Conservation (phyloP, 768 basidiomycete species). For the Macrolepiota dolichaula region DNA sequence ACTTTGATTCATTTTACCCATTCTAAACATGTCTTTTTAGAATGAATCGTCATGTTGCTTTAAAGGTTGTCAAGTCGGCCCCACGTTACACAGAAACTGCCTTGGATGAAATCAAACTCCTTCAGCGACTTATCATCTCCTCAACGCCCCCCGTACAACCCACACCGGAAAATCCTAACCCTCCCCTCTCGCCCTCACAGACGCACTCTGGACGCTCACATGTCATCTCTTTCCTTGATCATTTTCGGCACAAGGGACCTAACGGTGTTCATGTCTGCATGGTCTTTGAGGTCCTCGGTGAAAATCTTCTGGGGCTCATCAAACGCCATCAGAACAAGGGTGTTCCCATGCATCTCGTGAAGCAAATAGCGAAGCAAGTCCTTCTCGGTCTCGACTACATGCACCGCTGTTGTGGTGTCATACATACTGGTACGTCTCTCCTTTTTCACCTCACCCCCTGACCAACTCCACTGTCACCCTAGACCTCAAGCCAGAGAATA, state of each 20-base stretch:
- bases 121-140: slow-evolving; percentile 91
- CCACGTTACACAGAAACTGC: slow-evolving; percentile 97
- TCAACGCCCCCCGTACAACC: slow-evolving; percentile 52
- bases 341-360: slow-evolving; percentile 88
- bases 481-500: slow-evolving; percentile 98
- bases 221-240: slow-evolving; percentile 96
- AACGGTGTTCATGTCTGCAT: slow-evolving; percentile 99
- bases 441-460: not conserved
- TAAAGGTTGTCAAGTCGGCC: slow-evolving; percentile 99
- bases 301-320: slow-evolving; percentile 94
- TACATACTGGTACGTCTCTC: slow-evolving; percentile 70
- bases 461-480: slow-evolving; percentile 22
- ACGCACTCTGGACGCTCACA: slow-evolving; percentile 89
- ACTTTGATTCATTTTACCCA: not conserved
- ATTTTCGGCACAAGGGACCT: slow-evolving; percentile 94
- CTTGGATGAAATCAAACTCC: slow-evolving; percentile 96
- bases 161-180: slow-evolving; percentile 45
- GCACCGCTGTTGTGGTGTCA: slow-evolving; percentile 95
- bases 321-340: slow-evolving; percentile 98
- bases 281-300: slow-evolving; percentile 98
- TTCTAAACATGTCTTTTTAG: slow-evolving; percentile 37
- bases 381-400: slow-evolving; percentile 96
- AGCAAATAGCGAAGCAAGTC: slow-evolving; percentile 96
- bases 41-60: slow-evolving; percentile 92
- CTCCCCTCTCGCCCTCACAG: slow-evolving; percentile 52